Percentiles rank a stretch among this genome's conserved stretches.
phyloP scores from a whole-genome alignment of 1,284 basidiomycete species.

The Cryptococcus wingfieldii region DNA sequence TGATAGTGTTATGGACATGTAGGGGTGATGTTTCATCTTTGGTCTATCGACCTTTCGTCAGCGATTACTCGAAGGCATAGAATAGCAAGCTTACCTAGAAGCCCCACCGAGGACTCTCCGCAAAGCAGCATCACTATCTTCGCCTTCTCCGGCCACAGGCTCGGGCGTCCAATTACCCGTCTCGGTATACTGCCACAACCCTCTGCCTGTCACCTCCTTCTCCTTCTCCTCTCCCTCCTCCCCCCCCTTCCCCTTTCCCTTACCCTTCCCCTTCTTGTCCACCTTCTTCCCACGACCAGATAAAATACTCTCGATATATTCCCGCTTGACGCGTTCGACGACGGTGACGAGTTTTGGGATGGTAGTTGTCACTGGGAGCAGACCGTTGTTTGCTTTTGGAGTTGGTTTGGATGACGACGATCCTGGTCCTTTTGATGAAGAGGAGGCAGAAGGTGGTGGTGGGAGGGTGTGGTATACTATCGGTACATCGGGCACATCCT shows the following conservation, averaged over 20 bases:
- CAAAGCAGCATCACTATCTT: conserved; percentile 44
- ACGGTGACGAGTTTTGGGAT: conserved; percentile 69
- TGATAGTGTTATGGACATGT: conserved; percentile 69
- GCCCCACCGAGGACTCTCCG: conserved; percentile 49
- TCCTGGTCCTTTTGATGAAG: conserved; percentile 9
- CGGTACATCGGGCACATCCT: conserved; percentile 59
- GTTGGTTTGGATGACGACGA: background rate
- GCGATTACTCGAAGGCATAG: background rate
- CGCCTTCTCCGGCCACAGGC: conserved; percentile 41
- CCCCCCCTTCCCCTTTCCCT: conserved; percentile 28
- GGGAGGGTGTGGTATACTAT: conserved; percentile 68
- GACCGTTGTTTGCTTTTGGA: background rate
- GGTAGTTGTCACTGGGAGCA: conserved; percentile 30
- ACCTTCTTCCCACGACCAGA: too few species aligned
- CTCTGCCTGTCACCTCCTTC: conserved; percentile 3
- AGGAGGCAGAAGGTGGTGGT: conserved; percentile 7
- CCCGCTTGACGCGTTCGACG: conserved; percentile 77
- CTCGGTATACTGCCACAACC: conserved; percentile 77
- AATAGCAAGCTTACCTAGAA: conserved; percentile 57
- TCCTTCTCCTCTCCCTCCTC: conserved; percentile 4
- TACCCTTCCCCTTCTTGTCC: background rate
- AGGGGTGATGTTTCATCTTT: conserved; percentile 62
- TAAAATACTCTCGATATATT: conserved; percentile 50
- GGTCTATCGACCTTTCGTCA: conserved; percentile 50
- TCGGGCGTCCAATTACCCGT: conserved; percentile 48